phyloP scores from a whole-genome alignment of 805 yeast genomes.

The Blastobotrys mokoenaii region DNA sequence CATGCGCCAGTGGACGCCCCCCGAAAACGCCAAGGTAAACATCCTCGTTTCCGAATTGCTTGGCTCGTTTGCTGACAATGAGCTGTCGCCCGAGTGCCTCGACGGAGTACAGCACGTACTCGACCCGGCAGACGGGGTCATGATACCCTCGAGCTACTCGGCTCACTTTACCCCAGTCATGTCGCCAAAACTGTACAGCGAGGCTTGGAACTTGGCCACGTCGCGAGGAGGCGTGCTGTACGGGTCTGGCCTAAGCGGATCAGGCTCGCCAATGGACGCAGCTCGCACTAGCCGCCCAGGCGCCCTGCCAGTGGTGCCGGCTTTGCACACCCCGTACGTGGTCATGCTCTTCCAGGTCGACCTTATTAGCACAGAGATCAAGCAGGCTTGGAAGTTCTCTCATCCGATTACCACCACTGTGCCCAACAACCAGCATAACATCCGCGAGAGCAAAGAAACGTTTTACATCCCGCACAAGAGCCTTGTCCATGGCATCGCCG shows the following conservation, averaged over 20 bases:
- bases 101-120: slow-evolving; percentile 34
- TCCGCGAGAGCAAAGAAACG: slow-evolving; percentile 26
- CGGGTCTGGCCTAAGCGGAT: slow-evolving; percentile 2
- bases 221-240: background rate
- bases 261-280: slow-evolving; percentile 1
- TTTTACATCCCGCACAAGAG: slow-evolving; percentile 43
- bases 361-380: slow-evolving; percentile 35
- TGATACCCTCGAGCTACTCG: slow-evolving; percentile 54
- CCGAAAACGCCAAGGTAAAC: slow-evolving; percentile 33
- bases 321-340: slow-evolving; percentile 36
- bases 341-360: slow-evolving; percentile 35
- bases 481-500: slow-evolving; percentile 64
- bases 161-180: slow-evolving; percentile 61
- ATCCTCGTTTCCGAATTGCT: slow-evolving; percentile 71
- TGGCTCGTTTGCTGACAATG: slow-evolving; percentile 92
- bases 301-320: background rate
- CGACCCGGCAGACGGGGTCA: slow-evolving; percentile 39
- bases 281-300: slow-evolving; percentile 1
- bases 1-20: slow-evolving; percentile 43
- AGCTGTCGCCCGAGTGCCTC: slow-evolving; percentile 77
- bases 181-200: slow-evolving; percentile 41
- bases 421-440: slow-evolving; percentile 15
- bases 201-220: slow-evolving; percentile 13
- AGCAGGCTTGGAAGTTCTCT: slow-evolving; percentile 51
- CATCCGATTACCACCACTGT: slow-evolving; percentile 37